These are phyloP conservation scores for Tylopilus sp. DNA, from an alignment of 768 basidiomycete genomes.

Conservation along the genomic window DNA sequence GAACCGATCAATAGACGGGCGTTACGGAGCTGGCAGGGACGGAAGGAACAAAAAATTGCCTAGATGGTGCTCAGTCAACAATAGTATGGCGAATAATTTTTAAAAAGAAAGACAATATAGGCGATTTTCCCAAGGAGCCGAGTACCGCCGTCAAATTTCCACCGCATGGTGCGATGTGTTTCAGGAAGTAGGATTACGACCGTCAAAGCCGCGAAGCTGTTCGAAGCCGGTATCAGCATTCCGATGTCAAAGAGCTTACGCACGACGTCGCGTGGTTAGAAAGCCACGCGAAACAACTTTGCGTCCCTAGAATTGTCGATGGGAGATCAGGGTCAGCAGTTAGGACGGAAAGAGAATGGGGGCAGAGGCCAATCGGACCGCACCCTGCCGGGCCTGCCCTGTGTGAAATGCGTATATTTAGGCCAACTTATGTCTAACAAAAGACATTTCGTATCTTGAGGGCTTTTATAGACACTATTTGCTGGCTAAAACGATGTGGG, in stretches of 20 bases:
- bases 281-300: neutral
- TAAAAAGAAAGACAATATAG: neutral
- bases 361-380: neutral
- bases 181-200: neutral
- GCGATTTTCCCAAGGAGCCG: neutral
- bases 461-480: too few species aligned
- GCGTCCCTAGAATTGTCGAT: neutral
- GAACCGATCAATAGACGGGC: neutral
- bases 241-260: neutral
- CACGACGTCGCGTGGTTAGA: neutral
- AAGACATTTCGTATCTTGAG: neutral
- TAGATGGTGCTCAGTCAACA: neutral
- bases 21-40: neutral
- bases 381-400: too few species aligned
- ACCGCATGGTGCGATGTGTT: neutral
- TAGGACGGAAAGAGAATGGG: neutral
- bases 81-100: neutral
- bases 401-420: neutral
- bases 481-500: too few species aligned
- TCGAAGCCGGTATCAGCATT: neutral
- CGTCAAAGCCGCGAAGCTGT: conserved; percentile 2
- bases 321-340: neutral
- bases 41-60: neutral
- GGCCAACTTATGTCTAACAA: neutral
- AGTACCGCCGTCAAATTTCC: neutral